These are phyloP conservation scores for Chrysanthemum lavandulifolium DNA, from an alignment of 129 eudicot species.

Conservation along the genomic window DNA sequence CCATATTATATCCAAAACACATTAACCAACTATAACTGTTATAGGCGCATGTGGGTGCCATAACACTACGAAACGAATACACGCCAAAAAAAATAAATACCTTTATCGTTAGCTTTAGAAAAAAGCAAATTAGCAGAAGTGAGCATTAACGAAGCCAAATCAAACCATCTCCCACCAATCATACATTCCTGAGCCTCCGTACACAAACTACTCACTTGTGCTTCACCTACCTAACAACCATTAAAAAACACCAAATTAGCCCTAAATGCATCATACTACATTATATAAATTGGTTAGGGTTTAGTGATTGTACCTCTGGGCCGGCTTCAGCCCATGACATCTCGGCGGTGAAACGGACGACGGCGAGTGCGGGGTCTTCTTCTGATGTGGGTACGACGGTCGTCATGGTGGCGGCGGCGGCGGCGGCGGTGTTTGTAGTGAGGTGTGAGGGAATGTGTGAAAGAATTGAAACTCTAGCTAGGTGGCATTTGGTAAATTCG, in stretches of 20 bases:
- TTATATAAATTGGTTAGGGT: neutral
- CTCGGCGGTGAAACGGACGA: constrained; percentile 79
- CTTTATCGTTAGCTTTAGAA: constrained; percentile 77
- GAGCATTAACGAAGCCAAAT: constrained; percentile 78
- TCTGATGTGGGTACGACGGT: constrained; percentile 96
- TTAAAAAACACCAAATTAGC: no score
- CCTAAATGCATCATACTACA: no score
- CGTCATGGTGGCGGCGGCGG: constrained; percentile 72
- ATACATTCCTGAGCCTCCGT: constrained; percentile 78
- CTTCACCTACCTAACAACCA: constrained; percentile 25
- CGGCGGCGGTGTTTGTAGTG: no score
- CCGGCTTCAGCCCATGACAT: constrained; percentile 95
- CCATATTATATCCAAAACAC: neutral
- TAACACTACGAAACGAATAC: no score
- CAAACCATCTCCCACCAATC: constrained; percentile 71
- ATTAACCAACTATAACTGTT: no score
- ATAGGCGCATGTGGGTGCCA: no score
- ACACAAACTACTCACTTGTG: constrained; percentile 60
- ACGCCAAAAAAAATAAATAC: constrained; percentile 23
- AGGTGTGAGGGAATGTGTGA: neutral
- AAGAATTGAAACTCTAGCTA: constrained; percentile 36
- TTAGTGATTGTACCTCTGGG: constrained; percentile 52
- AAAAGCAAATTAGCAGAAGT: constrained; percentile 81
- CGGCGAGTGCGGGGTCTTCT: constrained; percentile 83
- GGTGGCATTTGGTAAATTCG: neutral